Conservation (phyloP, 2,329 filamentous ascomycete genomes). For the Apiospora pterosperma region DNA sequence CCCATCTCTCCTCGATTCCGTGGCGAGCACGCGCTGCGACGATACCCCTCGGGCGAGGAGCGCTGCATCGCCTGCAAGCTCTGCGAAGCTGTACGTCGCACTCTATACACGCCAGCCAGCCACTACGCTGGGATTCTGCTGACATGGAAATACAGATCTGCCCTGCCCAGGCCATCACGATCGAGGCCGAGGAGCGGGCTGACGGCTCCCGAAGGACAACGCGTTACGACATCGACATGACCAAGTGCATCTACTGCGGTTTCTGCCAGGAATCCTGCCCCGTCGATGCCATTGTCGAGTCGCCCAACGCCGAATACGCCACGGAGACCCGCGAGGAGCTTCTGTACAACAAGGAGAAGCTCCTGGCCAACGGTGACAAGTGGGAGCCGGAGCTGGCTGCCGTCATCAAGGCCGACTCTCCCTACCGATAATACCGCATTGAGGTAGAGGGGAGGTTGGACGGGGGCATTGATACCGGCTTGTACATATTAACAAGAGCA, state of each 20-base stretch:
- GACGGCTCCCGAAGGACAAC: conserved; percentile 94
- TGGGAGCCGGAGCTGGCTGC: conserved; percentile 98
- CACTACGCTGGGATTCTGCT: background rate
- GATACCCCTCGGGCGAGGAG: conserved; percentile 97
- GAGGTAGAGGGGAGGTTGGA: conserved; percentile 1
- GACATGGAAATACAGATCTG: conserved; percentile 61
- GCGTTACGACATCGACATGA: conserved; percentile 99
- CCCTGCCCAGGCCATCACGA: conserved; percentile 97
- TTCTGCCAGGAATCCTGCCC: conserved; percentile 99
- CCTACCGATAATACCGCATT: conserved; percentile 68
- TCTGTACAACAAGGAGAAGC: conserved; percentile 96
- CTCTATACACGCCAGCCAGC: background rate
- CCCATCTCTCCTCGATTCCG: conserved; percentile 97
- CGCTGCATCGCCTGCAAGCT: conserved; percentile 99
- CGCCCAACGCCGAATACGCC: conserved; percentile 60
- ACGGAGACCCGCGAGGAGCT: conserved; percentile 81
- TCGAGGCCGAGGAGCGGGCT: conserved; percentile 96
- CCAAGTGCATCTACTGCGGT: conserved; percentile 99
- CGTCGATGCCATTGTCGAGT: conserved; percentile 81
- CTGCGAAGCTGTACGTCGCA: conserved; percentile 71
- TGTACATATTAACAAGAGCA: conserved; percentile 11
- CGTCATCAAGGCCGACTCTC: conserved; percentile 85
- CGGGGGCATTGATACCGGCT: conserved; percentile 3
- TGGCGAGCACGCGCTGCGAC: conserved; percentile 92
- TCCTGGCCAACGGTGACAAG: conserved; percentile 85